Conservation (phyloP, 495 filamentous ascomycete genomes). For the Neurospora intermedia region DNA sequence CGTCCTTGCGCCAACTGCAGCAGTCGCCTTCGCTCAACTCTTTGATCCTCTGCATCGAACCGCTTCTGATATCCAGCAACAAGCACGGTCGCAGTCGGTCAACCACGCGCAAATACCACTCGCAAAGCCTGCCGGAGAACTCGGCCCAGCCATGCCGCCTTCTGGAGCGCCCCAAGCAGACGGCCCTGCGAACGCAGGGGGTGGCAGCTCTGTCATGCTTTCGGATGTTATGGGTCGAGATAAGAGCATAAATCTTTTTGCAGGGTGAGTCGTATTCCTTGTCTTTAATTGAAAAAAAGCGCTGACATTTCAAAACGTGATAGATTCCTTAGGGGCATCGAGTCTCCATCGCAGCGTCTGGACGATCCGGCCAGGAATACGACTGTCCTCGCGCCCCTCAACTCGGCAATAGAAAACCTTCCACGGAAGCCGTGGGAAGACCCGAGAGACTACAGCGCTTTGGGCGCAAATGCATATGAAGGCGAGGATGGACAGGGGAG, state of each 20-base stretch:
- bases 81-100: conserved; percentile 1
- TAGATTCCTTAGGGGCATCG: conserved; percentile 67
- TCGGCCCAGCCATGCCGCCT: conserved; percentile 25
- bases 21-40: conserved; percentile 16
- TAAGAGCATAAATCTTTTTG: conserved; percentile 77
- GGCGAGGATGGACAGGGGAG: conserved; percentile 69
- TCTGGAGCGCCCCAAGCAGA: conserved; percentile 21
- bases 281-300: neutral
- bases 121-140: conserved; percentile 22
- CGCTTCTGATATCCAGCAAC: neutral
- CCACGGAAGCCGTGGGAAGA: conserved; percentile 95
- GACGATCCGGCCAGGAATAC: conserved; percentile 61
- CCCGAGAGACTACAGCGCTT: conserved; percentile 59
- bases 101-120: conserved; percentile 23
- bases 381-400: conserved; percentile 82
- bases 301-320: neutral
- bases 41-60: conserved; percentile 15
- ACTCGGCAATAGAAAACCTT: conserved; percentile 65
- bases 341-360: conserved; percentile 57
- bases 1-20: conserved; percentile 8
- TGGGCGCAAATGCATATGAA: conserved; percentile 72
- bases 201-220: conserved; percentile 44
- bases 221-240: conserved; percentile 81
- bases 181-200: conserved; percentile 25
- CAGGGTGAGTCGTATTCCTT: conserved; percentile 29